Evolutionary conservation across 2,329 filamentous ascomycete genomes (phyloP).

Genomic region (Colletotrichum ledebouriae): DNA sequence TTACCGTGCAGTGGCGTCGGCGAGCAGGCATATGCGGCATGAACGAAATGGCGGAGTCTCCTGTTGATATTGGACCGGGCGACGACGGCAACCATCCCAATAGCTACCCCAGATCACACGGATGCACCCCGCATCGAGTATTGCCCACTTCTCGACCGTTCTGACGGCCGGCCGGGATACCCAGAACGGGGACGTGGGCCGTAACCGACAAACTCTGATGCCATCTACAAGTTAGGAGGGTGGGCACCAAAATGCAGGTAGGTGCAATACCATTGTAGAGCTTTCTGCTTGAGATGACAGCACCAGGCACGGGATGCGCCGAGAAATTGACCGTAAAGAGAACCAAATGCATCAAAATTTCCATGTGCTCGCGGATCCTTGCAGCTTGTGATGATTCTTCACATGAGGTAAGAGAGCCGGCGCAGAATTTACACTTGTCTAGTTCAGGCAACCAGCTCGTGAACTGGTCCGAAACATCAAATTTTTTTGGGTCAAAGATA

Average conservation of each 20-base stretch:
- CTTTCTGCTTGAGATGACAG: conserved; percentile 21
- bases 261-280: conserved; percentile 28
- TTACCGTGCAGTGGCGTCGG: conserved; percentile 29
- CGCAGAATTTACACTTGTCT: conserved; percentile 18
- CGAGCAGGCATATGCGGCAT: conserved; percentile 16
- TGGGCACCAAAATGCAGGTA: conserved; percentile 32
- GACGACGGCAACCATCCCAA: conserved; percentile 25
- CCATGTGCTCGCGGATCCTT: conserved; percentile 20
- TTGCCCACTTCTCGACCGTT: conserved; percentile 27
- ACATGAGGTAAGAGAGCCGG: not conserved
- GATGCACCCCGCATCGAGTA: conserved; percentile 39
- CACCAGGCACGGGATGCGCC: conserved; percentile 35
- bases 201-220: conserved; percentile 40
- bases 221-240: conserved; percentile 9
- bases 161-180: conserved; percentile 27
- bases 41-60: conserved; percentile 39
- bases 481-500: no score
- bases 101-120: conserved; percentile 41
- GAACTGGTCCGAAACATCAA: not conserved
- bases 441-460: conserved; percentile 16
- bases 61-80: conserved; percentile 41
- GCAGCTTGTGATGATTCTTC: not conserved
- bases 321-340: conserved; percentile 32
- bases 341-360: not conserved
- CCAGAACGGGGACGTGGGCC: conserved; percentile 36